phyloP scores from a whole-genome alignment of 352 stramenopile species.

The Globisporangium lucens region DNA sequence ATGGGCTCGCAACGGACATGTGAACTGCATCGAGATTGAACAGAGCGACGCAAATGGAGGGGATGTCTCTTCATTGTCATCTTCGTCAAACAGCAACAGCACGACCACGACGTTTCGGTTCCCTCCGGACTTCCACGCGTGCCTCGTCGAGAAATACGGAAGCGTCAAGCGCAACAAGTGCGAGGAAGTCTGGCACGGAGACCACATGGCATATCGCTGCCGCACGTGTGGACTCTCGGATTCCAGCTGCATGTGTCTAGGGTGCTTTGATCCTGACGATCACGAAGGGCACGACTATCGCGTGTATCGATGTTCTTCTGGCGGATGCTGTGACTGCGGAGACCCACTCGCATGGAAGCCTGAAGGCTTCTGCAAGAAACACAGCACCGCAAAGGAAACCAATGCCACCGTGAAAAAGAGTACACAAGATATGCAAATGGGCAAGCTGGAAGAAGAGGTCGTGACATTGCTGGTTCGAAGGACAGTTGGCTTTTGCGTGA shows the following conservation, averaged over 20 bases:
- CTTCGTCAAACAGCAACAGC: not conserved
- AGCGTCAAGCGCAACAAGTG: conserved; percentile 75
- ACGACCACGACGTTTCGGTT: conserved; percentile 27
- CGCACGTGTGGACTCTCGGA: conserved; percentile 80
- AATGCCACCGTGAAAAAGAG: conserved; percentile 4
- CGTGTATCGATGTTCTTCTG: conserved; percentile 78
- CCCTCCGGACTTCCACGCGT: conserved; percentile 41
- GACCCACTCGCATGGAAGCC: conserved; percentile 76
- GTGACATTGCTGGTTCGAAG: conserved; percentile 42
- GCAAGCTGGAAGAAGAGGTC: conserved; percentile 32
- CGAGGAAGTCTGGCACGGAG: conserved; percentile 84
- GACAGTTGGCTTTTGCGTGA: conserved; percentile 51
- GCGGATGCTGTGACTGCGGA: conserved; percentile 80
- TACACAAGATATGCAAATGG: conserved; percentile 26
- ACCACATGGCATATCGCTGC: conserved; percentile 86
- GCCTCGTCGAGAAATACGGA: conserved; percentile 49
- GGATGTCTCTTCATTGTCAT: not conserved
- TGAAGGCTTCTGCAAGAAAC: conserved; percentile 76
- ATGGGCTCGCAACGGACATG: conserved; percentile 31
- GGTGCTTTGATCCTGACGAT: conserved; percentile 74
- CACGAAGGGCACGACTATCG: conserved; percentile 81
- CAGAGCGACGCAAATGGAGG: conserved; percentile 24
- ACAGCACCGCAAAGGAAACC: conserved; percentile 22
- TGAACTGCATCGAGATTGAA: conserved; percentile 33
- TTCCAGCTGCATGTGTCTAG: conserved; percentile 85